Percentiles rank a stretch among this genome's conserved stretches.
Evolutionary conservation across 176 grass and related monocot species (phyloP).

Genomic region (Dendrocalamus sinicus): DNA sequence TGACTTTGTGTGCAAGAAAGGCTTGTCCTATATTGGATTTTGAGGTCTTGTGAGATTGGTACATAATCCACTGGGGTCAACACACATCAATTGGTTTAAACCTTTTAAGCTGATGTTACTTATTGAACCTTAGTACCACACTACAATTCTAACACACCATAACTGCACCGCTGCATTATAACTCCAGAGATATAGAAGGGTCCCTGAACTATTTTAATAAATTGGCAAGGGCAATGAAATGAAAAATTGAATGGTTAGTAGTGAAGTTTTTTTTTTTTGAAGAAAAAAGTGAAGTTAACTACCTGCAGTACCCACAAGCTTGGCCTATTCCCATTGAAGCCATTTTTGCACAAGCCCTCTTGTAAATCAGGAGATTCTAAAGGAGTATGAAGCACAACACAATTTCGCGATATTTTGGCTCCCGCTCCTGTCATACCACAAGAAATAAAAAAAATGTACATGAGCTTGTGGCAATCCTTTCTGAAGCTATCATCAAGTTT

Average conservation of each 20-base stretch:
- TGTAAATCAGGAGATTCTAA: slow-evolving; percentile 70
- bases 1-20: neutral
- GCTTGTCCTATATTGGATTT: neutral
- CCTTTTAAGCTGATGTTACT: slow-evolving; percentile 17
- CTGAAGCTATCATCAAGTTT: neutral
- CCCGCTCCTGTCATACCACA: slow-evolving; percentile 62
- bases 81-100: neutral
- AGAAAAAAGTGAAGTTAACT: slow-evolving; percentile 19
- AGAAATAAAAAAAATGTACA: slow-evolving; percentile 23
- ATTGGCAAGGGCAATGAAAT: slow-evolving; percentile 15
- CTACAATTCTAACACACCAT: neutral
- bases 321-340: slow-evolving; percentile 69
- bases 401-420: slow-evolving; percentile 74
- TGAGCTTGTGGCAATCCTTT: slow-evolving; percentile 25
- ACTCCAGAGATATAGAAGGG: neutral
- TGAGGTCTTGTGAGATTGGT: neutral
- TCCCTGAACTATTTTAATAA: slow-evolving; percentile 7
- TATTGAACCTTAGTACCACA: neutral
- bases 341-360: slow-evolving; percentile 65
- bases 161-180: neutral
- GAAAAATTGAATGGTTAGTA: neutral
- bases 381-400: slow-evolving; percentile 75
- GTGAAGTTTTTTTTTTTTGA: neutral
- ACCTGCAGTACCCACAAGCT: slow-evolving; percentile 94
- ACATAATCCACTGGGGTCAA: neutral